Evolutionary conservation across 768 basidiomycete genomes (phyloP), one percentile per base, ranked within the genome.

Genomic region (Suillus subalutaceus): DNA sequence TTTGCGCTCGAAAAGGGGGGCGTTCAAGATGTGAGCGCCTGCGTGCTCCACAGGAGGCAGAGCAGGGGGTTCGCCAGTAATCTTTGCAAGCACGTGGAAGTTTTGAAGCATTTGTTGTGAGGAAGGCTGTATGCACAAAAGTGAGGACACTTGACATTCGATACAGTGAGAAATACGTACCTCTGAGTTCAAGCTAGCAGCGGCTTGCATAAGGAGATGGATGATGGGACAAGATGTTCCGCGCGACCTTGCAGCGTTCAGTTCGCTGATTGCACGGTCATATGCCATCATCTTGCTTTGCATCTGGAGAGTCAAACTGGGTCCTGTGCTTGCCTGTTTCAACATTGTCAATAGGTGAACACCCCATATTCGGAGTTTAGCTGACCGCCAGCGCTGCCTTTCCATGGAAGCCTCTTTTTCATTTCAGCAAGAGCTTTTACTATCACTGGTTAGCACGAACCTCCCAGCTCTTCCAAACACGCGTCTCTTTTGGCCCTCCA

Each of bases 271-370:
- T 40, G 92, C 89, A 58, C 88, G 87, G 80, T 96, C 93, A 75
- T 98, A 99, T 15, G 88, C 90, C 91, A 98, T 94, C 96, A 98
- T 96, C 79, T 93, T 93, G 78, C 85, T 88, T 77, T 96, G 95
- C 90, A 92, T 92, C 73, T 93, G 91, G 48, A 92, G 76, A 16
- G 84, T 87, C 26, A 90, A 78, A 66, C 83, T 87, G 1, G 90
- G 88, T 1, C 83, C 80, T 1, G 81, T 78, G 63, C 80, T 80
- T 53, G 83, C 74, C 80, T 84, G 67, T 13, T 63, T 35, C 50
- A 66, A n/a, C 65, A 61, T 50, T 26, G 63, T 75, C 46, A 72
- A 66, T 66, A 50, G 23, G 8, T 15, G 44, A 32, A 64, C 4
- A 26, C 3, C 1, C 4, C 23, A 48, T 23, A 50, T 53, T 50